These are phyloP conservation scores for Botrytis squamosa DNA, from an alignment of 2,329 filamentous ascomycete genomes.

Conservation along the genomic window DNA sequence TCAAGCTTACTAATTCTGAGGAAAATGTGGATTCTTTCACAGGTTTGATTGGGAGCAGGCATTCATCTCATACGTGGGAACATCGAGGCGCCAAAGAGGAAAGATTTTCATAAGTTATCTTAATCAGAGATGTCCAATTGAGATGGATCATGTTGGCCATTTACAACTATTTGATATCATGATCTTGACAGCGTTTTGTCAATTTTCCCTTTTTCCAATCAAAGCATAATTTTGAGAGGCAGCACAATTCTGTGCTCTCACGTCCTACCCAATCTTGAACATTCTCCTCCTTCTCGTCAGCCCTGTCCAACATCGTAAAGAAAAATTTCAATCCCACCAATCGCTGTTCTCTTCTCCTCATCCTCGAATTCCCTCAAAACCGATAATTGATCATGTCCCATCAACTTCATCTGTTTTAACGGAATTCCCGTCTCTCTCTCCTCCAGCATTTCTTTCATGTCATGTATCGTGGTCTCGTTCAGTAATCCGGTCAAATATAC, in stretches of 20 bases:
- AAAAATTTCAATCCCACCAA: neutral
- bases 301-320: neutral
- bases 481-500: neutral
- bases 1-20: neutral
- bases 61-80: neutral
- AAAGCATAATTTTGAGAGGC: neutral
- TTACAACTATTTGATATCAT: neutral
- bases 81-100: neutral
- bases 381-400: neutral
- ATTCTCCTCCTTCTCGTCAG: neutral
- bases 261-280: neutral
- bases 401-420: neutral
- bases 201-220: neutral
- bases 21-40: no score
- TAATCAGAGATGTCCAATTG: neutral
- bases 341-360: neutral
- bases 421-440: neutral
- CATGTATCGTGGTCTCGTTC: neutral
- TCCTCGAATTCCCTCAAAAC: constrained; percentile 3
- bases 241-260: neutral
- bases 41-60: neutral
- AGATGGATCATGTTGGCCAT: neutral
- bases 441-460: neutral
- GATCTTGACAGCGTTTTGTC: neutral
- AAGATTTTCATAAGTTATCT: neutral